Evolutionary conservation across 2,329 filamentous ascomycete genomes (phyloP).

Genomic region (Seiridium cupressi): DNA sequence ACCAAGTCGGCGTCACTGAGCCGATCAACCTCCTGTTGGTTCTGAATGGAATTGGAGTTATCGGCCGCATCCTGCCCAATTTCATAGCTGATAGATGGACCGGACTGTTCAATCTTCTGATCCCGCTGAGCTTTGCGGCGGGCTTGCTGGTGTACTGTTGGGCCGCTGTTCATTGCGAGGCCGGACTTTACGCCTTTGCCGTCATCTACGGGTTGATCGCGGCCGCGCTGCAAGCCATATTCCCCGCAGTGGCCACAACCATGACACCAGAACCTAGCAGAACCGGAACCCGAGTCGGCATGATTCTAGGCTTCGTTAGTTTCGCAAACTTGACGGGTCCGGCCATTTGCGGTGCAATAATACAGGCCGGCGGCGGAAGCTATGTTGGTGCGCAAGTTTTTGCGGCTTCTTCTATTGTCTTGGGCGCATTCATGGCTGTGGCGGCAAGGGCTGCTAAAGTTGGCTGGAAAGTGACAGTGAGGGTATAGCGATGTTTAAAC

Average conservation of each 20-base stretch:
- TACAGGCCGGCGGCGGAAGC: not conserved
- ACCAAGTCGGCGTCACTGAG: conserved; percentile 36
- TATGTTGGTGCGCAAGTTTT: conserved; percentile 11
- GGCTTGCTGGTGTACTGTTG: conserved; percentile 27
- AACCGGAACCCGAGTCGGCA: conserved; percentile 10
- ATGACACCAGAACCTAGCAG: conserved; percentile 12
- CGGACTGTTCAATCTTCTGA: conserved; percentile 50
- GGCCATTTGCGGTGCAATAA: conserved; percentile 10
- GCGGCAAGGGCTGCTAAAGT: conserved; percentile 7
- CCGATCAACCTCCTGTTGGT: conserved; percentile 40
- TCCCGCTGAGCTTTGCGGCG: conserved; percentile 30
- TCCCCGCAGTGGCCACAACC: conserved; percentile 9
- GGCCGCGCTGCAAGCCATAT: conserved; percentile 12
- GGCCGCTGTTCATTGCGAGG: conserved; percentile 19
- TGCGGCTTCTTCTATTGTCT: conserved; percentile 9
- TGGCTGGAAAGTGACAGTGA: not conserved
- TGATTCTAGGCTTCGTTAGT: conserved; percentile 11
- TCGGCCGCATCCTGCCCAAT: conserved; percentile 43
- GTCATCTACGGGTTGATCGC: conserved; percentile 11
- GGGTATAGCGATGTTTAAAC: not conserved
- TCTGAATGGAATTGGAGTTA: conserved; percentile 43
- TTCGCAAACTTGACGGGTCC: conserved; percentile 12
- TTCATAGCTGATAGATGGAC: conserved; percentile 43
- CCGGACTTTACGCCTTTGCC: conserved; percentile 22
- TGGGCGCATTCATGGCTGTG: conserved; percentile 8